Evolutionary conservation across 176 grass and related monocot genomes (phyloP), one percentile per base, ranked within the genome.

Genomic region (Zoysia japonica): DNA sequence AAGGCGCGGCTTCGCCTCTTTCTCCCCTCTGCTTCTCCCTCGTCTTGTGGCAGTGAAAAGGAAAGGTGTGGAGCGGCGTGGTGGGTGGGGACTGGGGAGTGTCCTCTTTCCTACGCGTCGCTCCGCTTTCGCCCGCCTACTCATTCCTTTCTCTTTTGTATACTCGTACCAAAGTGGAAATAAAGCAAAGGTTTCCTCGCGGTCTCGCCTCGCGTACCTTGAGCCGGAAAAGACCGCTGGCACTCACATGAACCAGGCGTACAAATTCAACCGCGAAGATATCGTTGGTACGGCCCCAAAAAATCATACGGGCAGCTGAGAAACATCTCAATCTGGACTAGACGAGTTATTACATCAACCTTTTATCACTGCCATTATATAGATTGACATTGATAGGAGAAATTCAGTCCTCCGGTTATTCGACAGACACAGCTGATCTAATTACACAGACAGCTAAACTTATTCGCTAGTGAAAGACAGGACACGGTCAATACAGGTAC

Each of bases 71-170:
- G 55, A 72, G 79, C 67, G 79, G 83, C 47, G 83, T 69, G 83
- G 73, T 83, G 68, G 78, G 83, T 85, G 70, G 78, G 67, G 79
- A 78, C 73, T 78, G 87, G 78, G 80, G 86, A 54, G 65, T 75
- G 69, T 79, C 80, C 39, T 50, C 12, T 56, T 44, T 60, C 9
- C 40, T 63, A 40, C 80, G 16, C 61, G 54, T 74, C 16, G 5
- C 65, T 5, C 35, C 55, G 53, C 65, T 69, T 84, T 62, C 74
- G 62, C 48, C 12, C 64, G 28, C 28, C 28, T 28, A 28, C 28
- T 38, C 54, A 47, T 64, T 46, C 42, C 47, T 75, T 84, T 84
- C 28, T 70, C 41, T 80, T 80, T 36, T 43, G 76, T 80, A 78
- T 45, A 35, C 47, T 48, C 74, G 6, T 45, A 45, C 17, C 55